phyloP scores from a whole-genome alignment of 2,329 filamentous ascomycete genomes.

The Aureobasidium vineae region DNA sequence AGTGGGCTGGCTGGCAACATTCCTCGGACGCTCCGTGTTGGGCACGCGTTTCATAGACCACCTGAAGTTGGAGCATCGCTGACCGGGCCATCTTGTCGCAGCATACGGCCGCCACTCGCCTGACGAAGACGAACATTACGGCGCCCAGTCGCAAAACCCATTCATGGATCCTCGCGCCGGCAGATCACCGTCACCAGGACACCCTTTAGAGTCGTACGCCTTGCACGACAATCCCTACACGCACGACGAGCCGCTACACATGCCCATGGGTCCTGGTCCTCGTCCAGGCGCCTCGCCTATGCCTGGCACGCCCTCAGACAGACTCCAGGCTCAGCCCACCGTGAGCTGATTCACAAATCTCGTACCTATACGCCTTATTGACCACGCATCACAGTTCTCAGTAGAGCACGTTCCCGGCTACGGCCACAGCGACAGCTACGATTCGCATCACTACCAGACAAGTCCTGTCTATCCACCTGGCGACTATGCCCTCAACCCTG shows the following conservation, averaged over 20 bases:
- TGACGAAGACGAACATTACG: slow-evolving; percentile 34
- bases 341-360: slow-evolving; percentile 54
- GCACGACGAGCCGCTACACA: slow-evolving; percentile 60
- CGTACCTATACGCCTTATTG: slow-evolving; percentile 6
- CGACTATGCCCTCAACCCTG: slow-evolving; percentile 75
- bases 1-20: neutral
- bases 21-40: slow-evolving; percentile 5
- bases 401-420: slow-evolving; percentile 66
- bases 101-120: slow-evolving; percentile 29
- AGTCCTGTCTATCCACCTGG: slow-evolving; percentile 39
- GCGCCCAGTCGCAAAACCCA: slow-evolving; percentile 33
- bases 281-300: slow-evolving; percentile 37
- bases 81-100: slow-evolving; percentile 21
- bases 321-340: slow-evolving; percentile 78
- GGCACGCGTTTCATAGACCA: neutral
- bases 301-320: slow-evolving; percentile 64
- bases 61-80: slow-evolving; percentile 17
- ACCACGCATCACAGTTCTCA: slow-evolving; percentile 56
- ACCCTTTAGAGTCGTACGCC: slow-evolving; percentile 74
- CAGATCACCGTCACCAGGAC: slow-evolving; percentile 73
- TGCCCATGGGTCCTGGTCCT: slow-evolving; percentile 62
- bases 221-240: slow-evolving; percentile 73
- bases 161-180: slow-evolving; percentile 55
- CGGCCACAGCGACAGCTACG: slow-evolving; percentile 61
- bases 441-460: slow-evolving; percentile 41